A percentile compares a stretch with the other conserved stretches of the same genome.
These are phyloP conservation scores for Cryptosporidium andersoni DNA, from an alignment of 169 alveolate genomes.

Conservation along the genomic window DNA sequence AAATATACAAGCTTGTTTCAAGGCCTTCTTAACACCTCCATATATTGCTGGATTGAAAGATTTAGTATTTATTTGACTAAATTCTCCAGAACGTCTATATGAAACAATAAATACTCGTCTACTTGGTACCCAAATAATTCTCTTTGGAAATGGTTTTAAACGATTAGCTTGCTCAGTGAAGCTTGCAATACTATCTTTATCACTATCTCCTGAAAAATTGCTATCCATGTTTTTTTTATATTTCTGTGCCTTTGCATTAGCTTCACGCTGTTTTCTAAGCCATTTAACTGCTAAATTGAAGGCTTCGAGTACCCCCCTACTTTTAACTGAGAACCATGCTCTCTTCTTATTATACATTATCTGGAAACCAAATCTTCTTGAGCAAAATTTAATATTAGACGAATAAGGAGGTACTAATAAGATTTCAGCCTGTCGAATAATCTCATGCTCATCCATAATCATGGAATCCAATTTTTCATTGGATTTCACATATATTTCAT, in stretches of 20 bases:
- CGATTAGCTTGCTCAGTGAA: conserved; percentile 63
- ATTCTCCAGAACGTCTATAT: conserved; percentile 39
- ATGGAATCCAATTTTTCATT: background rate
- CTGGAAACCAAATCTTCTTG: conserved; percentile 58
- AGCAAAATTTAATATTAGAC: conserved; percentile 40
- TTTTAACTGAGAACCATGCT: conserved; percentile 68
- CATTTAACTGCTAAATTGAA: conserved; percentile 63
- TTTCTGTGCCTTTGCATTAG: conserved; percentile 11
- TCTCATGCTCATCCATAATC: conserved; percentile 15
- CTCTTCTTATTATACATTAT: conserved; percentile 64
- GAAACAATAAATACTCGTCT: conserved; percentile 68
- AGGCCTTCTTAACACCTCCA: conserved; percentile 67
- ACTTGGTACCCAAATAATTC: conserved; percentile 68
- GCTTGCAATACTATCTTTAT: conserved; percentile 45
- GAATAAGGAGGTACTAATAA: conserved; percentile 63
- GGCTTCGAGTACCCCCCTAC: conserved; percentile 66
- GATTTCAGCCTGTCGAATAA: conserved; percentile 60
- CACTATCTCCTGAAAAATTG: conserved; percentile 27
- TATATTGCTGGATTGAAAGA: conserved; percentile 65
- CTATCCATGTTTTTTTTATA: background rate
- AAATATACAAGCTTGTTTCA: conserved; percentile 68
- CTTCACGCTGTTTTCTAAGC: conserved; percentile 39
- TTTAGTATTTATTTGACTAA: conserved; percentile 60
- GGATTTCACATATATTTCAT: too few species aligned
- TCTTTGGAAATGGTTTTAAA: conserved; percentile 58